Evolutionary conservation across 2,329 filamentous ascomycete genomes (phyloP), one percentile per base, ranked within the genome.

Genomic region (Colletotrichum musicola): DNA sequence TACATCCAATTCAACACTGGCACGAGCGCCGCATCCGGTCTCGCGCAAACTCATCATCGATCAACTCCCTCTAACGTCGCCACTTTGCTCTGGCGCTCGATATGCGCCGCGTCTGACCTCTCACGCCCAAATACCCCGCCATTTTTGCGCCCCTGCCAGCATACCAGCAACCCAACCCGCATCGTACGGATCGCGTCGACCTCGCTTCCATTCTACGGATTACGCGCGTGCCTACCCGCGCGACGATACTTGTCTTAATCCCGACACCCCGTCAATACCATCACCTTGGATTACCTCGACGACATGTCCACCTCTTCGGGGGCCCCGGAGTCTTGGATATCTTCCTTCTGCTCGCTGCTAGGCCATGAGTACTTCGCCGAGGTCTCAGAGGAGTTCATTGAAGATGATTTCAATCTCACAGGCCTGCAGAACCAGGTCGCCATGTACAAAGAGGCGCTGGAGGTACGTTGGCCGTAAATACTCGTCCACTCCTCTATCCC

Each of bases 341-440:
- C 94, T 72, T 97, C 95, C 67, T 99, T 98, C 81, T 99, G 96
- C 85, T 94, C 93, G 46, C 86, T 98, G 53, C 88, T 98, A 69
- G 96, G 96, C 71, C 96, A 99, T 80, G 96, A 99, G 81, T 99
- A 98, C 84, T 99, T 99, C 81, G 96, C 96, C 71, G 96, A 99
- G 84, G 95, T 99, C 58, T 96, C 94, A 53, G 96, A 99, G 82
- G 96, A 99, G 77, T 99, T 99, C 76, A 98, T 99, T 78, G 96
- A 99, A 81, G 96, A 99, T 89, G 96, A 99, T 81, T 99, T 99
- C 86, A 99, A 99, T 81, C 86, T 99, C 72, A 99, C 96, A 1
- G 96, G 96, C 57, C 86, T 99, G 76, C 94, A 97, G 81, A 93
- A 91, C 69, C 95, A 98, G 82, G 96, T 99, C 60, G 92, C 94